Conservation (phyloP, 306 rosid genomes). For the Pueraria montana region DNA sequence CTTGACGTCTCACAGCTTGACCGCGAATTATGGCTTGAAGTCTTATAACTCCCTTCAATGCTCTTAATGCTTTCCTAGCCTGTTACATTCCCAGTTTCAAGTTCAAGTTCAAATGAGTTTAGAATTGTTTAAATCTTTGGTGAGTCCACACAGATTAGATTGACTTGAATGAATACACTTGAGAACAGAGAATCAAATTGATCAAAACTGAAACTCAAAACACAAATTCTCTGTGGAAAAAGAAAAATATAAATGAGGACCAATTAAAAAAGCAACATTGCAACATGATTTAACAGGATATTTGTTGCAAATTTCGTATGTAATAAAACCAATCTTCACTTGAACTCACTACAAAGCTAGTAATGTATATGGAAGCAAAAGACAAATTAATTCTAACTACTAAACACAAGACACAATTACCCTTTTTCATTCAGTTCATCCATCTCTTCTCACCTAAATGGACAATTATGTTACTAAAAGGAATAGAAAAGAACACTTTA, state of each 20-base stretch:
- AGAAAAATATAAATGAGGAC: neutral
- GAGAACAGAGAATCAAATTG: constrained; percentile 32
- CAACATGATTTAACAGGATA: neutral
- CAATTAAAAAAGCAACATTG: neutral
- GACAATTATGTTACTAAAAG: neutral
- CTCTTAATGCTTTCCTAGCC: constrained; percentile 92
- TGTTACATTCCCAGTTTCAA: constrained; percentile 49
- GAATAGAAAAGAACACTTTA: neutral
- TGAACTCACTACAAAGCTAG: neutral
- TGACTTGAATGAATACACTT: constrained; percentile 20
- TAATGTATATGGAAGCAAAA: neutral
- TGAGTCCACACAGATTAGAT: neutral
- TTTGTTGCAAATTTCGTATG: neutral
- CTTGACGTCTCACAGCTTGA: constrained; percentile 73
- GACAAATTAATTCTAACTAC: neutral
- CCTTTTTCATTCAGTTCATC: neutral
- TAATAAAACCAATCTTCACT: neutral
- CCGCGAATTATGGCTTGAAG: constrained; percentile 92
- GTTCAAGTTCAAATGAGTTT: constrained; percentile 41
- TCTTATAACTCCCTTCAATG: constrained; percentile 82
- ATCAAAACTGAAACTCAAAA: neutral
- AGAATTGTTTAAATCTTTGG: neutral
- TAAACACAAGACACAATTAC: too few relatives aligned
- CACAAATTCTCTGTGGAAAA: neutral
- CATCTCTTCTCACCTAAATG: neutral